Base-by-base conservation (phyloP, 1,139 yeast species). In the Yamadazyma jaroonii region DNA sequence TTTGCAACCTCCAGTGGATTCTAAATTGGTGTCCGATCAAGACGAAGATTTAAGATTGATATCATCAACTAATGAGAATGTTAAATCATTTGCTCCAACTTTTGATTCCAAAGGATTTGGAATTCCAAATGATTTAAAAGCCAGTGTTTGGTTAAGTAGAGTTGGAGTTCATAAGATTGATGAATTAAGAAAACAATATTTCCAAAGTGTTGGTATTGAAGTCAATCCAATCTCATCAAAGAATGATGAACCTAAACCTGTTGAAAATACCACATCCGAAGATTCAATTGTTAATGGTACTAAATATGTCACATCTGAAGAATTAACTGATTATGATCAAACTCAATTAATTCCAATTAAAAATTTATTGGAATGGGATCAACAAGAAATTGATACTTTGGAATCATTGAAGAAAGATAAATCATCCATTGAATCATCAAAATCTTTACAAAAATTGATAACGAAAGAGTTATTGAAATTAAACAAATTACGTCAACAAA, bases 101-200 rank as follows among this genome's bases (percentile, higher is more conserved):
- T 62, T 72, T 30, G 96, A 89, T 56, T 88, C 85, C 58, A 74
- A 76, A 31, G 81, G 79, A 21, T 71, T 85, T 2, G 82, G 87
- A 7, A 67, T 88, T 6, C 76, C 84, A 17, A 76, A 77, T 15
- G 73, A 73, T 10, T 75, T 81, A 42, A 82, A 84, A 43, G 80
- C 84, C 1, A 67, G 79, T 17, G 76, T 86, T 7, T 90, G 97
- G 96, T 72, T 81, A 41, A 87, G 84, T 48, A 88, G 80, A 54
- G 67, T 82, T 33, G 94, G 94, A 0, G 70, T 71, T 37, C 65
- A 67, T 34, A 70, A 77, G 39, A 59, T 81, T 23, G 58, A 59
- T n/a, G 61, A 67, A 15, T 61, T 64, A 31, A 68, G 62, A 41
- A 49, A 51, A n/a, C 48, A 49, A 15, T 65, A 52, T 42, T 45